These are phyloP conservation scores for Cenchrus fungigraminus DNA, from an alignment of 176 grass and related monocot genomes.

Conservation along the genomic window DNA sequence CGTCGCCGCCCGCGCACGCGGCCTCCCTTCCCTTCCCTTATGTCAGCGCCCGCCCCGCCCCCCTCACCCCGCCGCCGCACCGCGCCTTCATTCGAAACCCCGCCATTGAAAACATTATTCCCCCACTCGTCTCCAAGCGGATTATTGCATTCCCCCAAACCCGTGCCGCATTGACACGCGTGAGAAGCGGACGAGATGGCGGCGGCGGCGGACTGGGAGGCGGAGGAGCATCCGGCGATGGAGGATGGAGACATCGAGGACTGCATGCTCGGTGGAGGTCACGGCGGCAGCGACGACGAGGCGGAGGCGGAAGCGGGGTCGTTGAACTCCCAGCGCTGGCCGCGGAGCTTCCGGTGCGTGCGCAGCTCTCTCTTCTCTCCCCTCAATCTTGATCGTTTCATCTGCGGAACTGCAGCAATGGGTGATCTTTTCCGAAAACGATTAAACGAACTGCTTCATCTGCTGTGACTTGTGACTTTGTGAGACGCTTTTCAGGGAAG, in stretches of 20 bases:
- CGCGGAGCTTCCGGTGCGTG: slow-evolving; percentile 74
- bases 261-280: slow-evolving; percentile 9
- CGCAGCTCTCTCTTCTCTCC: neutral
- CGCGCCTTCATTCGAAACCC: neutral
- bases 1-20: neutral
- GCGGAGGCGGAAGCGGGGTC: slow-evolving; percentile 18
- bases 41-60: neutral
- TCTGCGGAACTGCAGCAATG: neutral
- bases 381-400: neutral
- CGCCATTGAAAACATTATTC: neutral
- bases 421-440: neutral
- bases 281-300: slow-evolving; percentile 36
- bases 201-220: slow-evolving; percentile 18
- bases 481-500: slow-evolving; percentile 74
- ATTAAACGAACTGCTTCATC: neutral
- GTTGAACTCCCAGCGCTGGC: slow-evolving; percentile 63
- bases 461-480: too few species aligned
- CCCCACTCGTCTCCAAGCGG: neutral
- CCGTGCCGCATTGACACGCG: neutral
- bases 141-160: neutral
- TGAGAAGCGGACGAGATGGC: neutral
- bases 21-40: neutral
- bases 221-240: slow-evolving; percentile 33
- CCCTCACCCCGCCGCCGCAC: neutral
- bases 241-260: slow-evolving; percentile 58